Base-by-base conservation (phyloP, 2,329 filamentous ascomycete species). In the Penicillium hordei region DNA sequence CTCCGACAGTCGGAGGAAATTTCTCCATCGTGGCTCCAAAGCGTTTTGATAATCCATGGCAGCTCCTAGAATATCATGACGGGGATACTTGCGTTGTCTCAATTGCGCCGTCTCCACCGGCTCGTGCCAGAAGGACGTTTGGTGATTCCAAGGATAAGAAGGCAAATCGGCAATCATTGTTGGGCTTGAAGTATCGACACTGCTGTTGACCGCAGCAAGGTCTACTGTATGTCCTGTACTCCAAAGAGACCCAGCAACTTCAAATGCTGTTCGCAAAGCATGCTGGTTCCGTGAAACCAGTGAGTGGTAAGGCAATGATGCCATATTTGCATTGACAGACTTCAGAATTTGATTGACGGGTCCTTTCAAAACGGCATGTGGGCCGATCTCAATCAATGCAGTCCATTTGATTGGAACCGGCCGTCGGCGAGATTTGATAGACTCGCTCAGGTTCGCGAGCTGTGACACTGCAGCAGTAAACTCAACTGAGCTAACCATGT, bases 81-180 rank as follows among this genome's bases (percentile, higher is more conserved):
- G 61, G 2, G 59, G 55, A 42, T 63, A 55, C 19, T 62, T 55
- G 5, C 67, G 65, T 40, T 72, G 67, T 8, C 68, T 60, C 48
- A 67, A 54, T 25, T 70, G 68, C 1, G 61, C 52, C 27, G 57
- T 62, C 8, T 64, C 45, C 4, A 62, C 25, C 0, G 59, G 57
- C 43, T 80, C 78, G 9, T 65, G 48, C 78, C 78, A 80, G 60
- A 75, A 76, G 0, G 34, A 64, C 2, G 66, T 67, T 5, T 72
- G 70, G 40, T 76, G 76, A 46, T 79, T 72, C 65, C 77, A 81
- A 0, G 76, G 71, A 53, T 80, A 81, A 1, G 70, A 61, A 0
- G 78, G 77, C 1, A 75, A 67, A 48, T 78, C 72, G 2, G 61
- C 25, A 48, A 64, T 17, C 31, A 57, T 46, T 23, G 29, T 50